phyloP scores from a whole-genome alignment of 2,329 filamentous ascomycete genomes.

The Alternaria angustiovoidea region DNA sequence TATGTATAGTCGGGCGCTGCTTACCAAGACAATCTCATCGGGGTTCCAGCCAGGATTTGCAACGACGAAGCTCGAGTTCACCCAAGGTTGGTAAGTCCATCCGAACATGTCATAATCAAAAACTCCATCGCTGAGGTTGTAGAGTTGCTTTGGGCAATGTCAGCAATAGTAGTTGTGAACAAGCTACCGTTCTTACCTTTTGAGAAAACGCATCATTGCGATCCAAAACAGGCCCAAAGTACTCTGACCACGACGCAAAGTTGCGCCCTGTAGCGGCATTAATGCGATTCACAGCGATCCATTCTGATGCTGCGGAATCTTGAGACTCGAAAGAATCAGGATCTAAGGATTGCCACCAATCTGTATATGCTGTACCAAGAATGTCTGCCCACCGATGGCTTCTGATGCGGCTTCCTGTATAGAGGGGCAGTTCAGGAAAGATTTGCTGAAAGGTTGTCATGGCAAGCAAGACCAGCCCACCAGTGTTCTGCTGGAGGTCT shows the following conservation, averaged over 20 bases:
- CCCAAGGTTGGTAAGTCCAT: too few species aligned
- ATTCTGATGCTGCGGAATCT: constrained; percentile 20
- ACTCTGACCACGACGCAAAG: constrained; percentile 54
- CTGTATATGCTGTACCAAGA: constrained; percentile 24
- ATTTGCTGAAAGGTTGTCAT: constrained; percentile 57
- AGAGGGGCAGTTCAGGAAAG: constrained; percentile 55
- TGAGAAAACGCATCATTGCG: constrained; percentile 47
- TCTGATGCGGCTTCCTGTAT: constrained; percentile 55
- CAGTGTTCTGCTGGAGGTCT: constrained; percentile 67
- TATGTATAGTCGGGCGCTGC: not conserved
- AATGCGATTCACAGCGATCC: constrained; percentile 24
- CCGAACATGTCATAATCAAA: not conserved
- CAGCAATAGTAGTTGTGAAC: too few species aligned
- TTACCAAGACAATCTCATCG: not conserved
- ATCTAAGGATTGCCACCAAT: constrained; percentile 9
- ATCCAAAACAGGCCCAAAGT: constrained; percentile 38
- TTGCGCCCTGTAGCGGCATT: constrained; percentile 32
- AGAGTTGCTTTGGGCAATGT: constrained; percentile 5
- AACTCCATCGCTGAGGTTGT: constrained; percentile 1
- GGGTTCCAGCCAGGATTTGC: not conserved
- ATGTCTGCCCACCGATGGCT: constrained; percentile 44
- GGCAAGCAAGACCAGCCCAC: constrained; percentile 54
- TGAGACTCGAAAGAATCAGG: constrained; percentile 5
- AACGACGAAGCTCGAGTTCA: too few species aligned
- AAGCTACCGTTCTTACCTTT: too few species aligned